These are phyloP conservation scores for Neurospora pannonica DNA, from an alignment of 495 filamentous ascomycete species.

Conservation along the genomic window DNA sequence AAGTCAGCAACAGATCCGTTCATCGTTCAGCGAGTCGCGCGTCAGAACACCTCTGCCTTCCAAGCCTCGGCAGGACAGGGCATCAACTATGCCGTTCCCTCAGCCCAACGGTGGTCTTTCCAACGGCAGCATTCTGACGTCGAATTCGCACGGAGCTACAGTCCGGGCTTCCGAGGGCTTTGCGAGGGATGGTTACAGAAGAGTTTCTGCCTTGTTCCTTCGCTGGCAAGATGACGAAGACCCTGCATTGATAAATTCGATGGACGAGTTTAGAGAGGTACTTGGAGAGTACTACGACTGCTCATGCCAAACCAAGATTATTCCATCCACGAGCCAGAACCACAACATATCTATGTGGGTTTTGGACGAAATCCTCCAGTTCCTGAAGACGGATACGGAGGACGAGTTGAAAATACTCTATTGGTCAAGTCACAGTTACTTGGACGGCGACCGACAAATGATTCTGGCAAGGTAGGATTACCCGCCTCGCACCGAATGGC, in stretches of 20 bases:
- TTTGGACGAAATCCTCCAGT: constrained; percentile 30
- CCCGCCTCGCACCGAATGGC: not conserved
- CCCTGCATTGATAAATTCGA: constrained; percentile 16
- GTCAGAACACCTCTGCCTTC: constrained; percentile 40
- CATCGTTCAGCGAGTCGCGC: constrained; percentile 31
- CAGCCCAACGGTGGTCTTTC: not conserved
- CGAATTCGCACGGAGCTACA: not conserved
- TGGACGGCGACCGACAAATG: constrained; percentile 37
- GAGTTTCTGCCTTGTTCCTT: constrained; percentile 33
- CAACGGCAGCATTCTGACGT: not conserved
- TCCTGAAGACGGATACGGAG: not conserved
- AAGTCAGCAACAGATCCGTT: constrained; percentile 20
- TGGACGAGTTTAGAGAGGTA: constrained; percentile 31
- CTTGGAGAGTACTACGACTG: constrained; percentile 37
- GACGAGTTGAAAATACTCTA: constrained; percentile 40
- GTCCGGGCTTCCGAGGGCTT: not conserved
- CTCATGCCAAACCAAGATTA: constrained; percentile 28
- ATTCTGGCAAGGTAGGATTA: constrained; percentile 34
- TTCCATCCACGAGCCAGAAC: constrained; percentile 17
- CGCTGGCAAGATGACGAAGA: constrained; percentile 41
- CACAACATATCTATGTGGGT: constrained; percentile 27
- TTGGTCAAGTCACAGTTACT: constrained; percentile 37
- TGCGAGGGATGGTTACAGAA: constrained; percentile 24
- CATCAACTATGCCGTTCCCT: constrained; percentile 2
- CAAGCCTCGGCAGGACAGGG: constrained; percentile 34